Conservation (phyloP, 1,284 basidiomycete species). For the Trametes pubescens region DNA sequence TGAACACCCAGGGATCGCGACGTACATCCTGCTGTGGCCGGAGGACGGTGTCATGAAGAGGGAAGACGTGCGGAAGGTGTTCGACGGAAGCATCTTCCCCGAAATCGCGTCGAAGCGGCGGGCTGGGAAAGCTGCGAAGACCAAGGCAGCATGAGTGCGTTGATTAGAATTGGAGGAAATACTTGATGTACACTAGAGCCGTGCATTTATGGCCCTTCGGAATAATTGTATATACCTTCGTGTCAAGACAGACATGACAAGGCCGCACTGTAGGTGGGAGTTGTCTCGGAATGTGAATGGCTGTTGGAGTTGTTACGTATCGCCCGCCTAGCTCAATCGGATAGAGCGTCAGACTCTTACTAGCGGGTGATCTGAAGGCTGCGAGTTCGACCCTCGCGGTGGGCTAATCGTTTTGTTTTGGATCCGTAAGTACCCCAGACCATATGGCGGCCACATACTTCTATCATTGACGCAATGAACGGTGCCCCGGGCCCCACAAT, state of each 20-base stretch:
- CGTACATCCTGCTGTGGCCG: slow-evolving; percentile 58
- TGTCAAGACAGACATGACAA: too few relatives aligned
- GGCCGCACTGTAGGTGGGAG: too few relatives aligned
- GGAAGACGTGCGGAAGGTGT: slow-evolving; percentile 57
- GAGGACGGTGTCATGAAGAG: slow-evolving; percentile 54
- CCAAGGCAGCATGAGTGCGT: slow-evolving; percentile 12
- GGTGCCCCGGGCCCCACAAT: too few relatives aligned
- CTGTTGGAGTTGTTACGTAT: too few relatives aligned
- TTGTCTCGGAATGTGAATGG: too few relatives aligned
- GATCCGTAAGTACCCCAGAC: neutral
- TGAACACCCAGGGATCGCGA: slow-evolving; percentile 49
- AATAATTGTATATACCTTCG: too few relatives aligned
- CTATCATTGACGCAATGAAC: neutral
- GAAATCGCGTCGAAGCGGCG: slow-evolving; percentile 33
- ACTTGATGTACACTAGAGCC: too few relatives aligned
- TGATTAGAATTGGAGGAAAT: too few relatives aligned
- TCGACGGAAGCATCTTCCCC: slow-evolving; percentile 48
- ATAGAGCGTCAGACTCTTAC: slow-evolving; percentile 82
- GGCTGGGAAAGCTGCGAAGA: slow-evolving; percentile 19
- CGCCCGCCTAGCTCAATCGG: slow-evolving; percentile 67
- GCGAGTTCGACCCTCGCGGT: slow-evolving; percentile 93
- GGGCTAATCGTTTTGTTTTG: slow-evolving; percentile 58
- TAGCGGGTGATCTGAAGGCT: slow-evolving; percentile 73
- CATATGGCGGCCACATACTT: neutral
- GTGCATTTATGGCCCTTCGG: too few relatives aligned